Evolutionary conservation across 371 early-diverging fungal species (phyloP), one percentile per base, ranked within the genome.

Genomic region (Zychaea mexicana): DNA sequence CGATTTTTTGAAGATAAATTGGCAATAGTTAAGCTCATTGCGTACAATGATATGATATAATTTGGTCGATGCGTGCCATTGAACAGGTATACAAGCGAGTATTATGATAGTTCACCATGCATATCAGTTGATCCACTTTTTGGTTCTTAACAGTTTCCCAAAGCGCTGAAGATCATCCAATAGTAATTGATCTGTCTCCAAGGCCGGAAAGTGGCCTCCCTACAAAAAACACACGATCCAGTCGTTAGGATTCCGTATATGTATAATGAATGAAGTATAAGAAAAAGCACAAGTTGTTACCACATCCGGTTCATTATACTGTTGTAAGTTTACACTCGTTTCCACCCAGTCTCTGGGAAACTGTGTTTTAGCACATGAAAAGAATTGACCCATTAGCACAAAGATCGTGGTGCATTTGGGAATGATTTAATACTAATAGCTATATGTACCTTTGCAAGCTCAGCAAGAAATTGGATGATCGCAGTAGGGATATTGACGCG

Each of bases 141-240:
- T 56, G 15, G 32, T 52, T 24, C 57, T 64, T 24, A 70, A 19
- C 7, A 56, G 61, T 28, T 67, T 72, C 28, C 78, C 81, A 66
- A 77, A 78, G 2, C 45, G 47, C 28, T 73, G 81, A 9, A 82
- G 27, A 26, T 88, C 87, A 22, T 64, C 53, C 19, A 74, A 58
- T 8, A 87, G 61, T 46, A 83, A 26, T 13, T 80, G 74, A 2
- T 84, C 82, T 10, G 77, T 77, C 64, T 91, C 90, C 68, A 91
- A 70, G 2, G 85, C 85, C 5, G 88, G 84, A 65, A 91, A 91
- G 65, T 90, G 92, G 0, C 92, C 92, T 21, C 90, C 89, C 77
- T 78, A 71, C 22, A 63, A 10, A 19, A 21, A 57, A 49, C 3
- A 45, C 70, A 61, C n/a, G n/a, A n/a, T n/a, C n/a, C n/a, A n/a